Evolutionary conservation across 2,329 filamentous ascomycete species (phyloP).

Genomic region (Ophiocordyceps robertsii): DNA sequence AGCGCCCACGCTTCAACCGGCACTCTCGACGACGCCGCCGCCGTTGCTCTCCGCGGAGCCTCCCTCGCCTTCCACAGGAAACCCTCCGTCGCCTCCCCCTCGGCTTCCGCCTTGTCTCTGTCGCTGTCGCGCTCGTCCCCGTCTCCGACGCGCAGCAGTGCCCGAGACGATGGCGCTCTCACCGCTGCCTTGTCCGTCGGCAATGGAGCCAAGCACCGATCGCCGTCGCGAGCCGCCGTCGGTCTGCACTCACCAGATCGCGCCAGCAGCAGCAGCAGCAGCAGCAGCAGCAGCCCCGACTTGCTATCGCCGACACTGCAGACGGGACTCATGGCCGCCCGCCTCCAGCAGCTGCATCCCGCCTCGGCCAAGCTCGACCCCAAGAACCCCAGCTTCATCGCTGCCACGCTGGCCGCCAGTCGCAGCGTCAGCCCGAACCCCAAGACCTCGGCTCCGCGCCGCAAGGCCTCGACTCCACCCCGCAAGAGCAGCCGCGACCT

Average conservation of each 20-base stretch:
- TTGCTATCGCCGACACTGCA: not conserved
- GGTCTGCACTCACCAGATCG: not conserved
- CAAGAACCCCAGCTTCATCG: conserved; percentile 41
- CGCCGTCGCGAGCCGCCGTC: not conserved
- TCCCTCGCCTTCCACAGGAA: conserved; percentile 37
- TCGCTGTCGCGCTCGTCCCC: conserved; percentile 1
- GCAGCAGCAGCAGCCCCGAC: not conserved
- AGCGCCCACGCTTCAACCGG: conserved; percentile 5
- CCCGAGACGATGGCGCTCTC: conserved; percentile 24
- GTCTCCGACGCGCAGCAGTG: not conserved
- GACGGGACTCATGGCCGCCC: conserved; percentile 7
- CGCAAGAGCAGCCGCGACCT: conserved; percentile 7
- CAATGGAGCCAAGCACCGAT: not conserved
- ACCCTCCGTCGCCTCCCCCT: conserved; percentile 9
- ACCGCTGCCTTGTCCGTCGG: conserved; percentile 29
- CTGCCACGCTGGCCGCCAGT: conserved; percentile 45
- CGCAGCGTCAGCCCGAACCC: conserved; percentile 29
- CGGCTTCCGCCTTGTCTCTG: conserved; percentile 5
- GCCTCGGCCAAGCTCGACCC: conserved; percentile 15
- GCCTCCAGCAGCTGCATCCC: conserved; percentile 9
- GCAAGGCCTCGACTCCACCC: conserved; percentile 1
- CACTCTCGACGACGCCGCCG: conserved; percentile 26
- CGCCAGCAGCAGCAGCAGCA: not conserved
- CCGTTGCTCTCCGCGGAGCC: conserved; percentile 37
- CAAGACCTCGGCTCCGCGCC: conserved; percentile 2